Evolutionary conservation across 2,329 filamentous ascomycete species (phyloP).

Genomic region (Cercospora sesami): DNA sequence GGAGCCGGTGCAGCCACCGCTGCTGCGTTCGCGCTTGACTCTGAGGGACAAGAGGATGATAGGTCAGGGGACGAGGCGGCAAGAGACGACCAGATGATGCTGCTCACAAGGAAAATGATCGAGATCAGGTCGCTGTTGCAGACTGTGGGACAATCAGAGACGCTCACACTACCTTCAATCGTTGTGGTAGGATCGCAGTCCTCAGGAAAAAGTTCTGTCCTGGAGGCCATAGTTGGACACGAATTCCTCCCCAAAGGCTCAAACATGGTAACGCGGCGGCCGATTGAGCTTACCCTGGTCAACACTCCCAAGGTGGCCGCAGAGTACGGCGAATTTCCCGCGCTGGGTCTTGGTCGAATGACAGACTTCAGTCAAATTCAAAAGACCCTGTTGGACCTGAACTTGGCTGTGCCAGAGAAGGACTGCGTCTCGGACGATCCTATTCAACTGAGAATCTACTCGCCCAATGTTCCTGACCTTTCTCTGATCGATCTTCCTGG

Average conservation of each 20-base stretch:
- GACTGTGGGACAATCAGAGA: conserved; percentile 85
- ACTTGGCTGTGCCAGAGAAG: conserved; percentile 83
- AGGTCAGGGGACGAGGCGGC: conserved; percentile 65
- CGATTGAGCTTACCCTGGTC: conserved; percentile 92
- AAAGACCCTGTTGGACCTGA: conserved; percentile 89
- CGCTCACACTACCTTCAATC: conserved; percentile 87
- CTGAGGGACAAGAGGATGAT: conserved; percentile 63
- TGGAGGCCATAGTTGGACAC: conserved; percentile 96
- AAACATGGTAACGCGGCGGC: conserved; percentile 96
- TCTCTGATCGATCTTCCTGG: conserved; percentile 95
- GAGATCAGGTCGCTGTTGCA: conserved; percentile 92
- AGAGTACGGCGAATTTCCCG: conserved; percentile 95
- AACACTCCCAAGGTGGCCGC: conserved; percentile 85
- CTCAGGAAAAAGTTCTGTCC: conserved; percentile 93
- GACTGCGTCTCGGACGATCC: conserved; percentile 96
- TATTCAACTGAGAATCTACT: conserved; percentile 93
- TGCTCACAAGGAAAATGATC: conserved; percentile 99
- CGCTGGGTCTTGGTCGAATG: conserved; percentile 83
- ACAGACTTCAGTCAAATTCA: conserved; percentile 92
- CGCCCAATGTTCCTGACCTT: conserved; percentile 89
- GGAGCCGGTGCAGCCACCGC: conserved; percentile 70
- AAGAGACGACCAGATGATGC: conserved; percentile 98
- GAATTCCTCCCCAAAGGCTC: conserved; percentile 97
- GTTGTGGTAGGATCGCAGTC: conserved; percentile 99
- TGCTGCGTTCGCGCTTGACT: conserved; percentile 75